These are phyloP conservation scores for Furcasterigmium furcatum DNA, from an alignment of 2,329 filamentous ascomycete species.

Conservation along the genomic window DNA sequence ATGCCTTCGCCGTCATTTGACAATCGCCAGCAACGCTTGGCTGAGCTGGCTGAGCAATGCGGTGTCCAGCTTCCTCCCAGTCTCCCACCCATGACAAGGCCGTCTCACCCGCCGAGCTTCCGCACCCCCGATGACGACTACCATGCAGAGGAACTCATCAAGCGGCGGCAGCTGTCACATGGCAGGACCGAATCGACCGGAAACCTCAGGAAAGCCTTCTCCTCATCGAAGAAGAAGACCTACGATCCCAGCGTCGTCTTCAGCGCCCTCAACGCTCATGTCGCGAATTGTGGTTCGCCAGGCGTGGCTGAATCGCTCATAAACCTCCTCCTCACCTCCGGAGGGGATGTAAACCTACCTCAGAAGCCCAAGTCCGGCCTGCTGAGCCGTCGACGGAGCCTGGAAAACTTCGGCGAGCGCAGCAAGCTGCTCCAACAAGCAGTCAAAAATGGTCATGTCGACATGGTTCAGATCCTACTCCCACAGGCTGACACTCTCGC, in stretches of 20 bases:
- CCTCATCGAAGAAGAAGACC: conserved; percentile 43
- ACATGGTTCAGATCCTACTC: conserved; percentile 51
- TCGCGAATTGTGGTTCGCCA: conserved; percentile 45
- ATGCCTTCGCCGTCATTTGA: conserved; percentile 4
- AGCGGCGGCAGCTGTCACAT: conserved; percentile 34
- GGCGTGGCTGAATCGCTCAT: conserved; percentile 56
- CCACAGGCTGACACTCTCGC: conserved; percentile 49
- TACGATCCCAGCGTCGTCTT: conserved; percentile 53
- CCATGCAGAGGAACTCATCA: conserved; percentile 51
- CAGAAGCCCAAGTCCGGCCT: conserved; percentile 45
- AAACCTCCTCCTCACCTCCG: conserved; percentile 42
- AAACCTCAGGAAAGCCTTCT: conserved; percentile 36
- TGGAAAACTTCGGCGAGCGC: conserved; percentile 44
- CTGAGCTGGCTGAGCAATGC: conserved; percentile 48
- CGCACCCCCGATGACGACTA: conserved; percentile 46
- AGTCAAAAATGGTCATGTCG: conserved; percentile 43
- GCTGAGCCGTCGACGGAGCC: conserved; percentile 44
- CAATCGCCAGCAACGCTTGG: conserved; percentile 43
- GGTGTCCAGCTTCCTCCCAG: conserved; percentile 38
- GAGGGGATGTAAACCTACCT: conserved; percentile 45
- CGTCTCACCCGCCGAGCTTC: conserved; percentile 37
- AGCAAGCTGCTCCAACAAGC: conserved; percentile 48
- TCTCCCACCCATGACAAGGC: conserved; percentile 35
- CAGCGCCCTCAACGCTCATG: conserved; percentile 45
- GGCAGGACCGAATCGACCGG: conserved; percentile 23